Evolutionary conservation across 108 stramenopile species (phyloP).

Genomic region (Discostella stelligeroides): DNA sequence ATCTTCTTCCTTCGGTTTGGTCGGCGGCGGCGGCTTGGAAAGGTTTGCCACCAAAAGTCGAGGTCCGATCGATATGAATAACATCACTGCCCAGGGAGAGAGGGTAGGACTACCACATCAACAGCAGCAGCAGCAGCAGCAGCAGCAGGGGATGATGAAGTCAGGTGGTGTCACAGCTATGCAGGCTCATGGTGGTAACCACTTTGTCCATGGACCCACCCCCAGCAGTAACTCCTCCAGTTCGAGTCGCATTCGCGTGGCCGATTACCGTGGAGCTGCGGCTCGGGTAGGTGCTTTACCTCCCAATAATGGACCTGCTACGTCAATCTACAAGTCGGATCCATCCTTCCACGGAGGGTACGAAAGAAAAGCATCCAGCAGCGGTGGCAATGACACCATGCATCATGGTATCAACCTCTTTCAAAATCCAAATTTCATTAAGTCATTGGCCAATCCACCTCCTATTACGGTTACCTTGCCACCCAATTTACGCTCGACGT

Average conservation of each 20-base stretch:
- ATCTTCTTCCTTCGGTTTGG: background rate
- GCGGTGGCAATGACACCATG: too few relatives aligned
- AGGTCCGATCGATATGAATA: conserved; percentile 11
- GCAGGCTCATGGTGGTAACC: too few relatives aligned
- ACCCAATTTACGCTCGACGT: conserved; percentile 19
- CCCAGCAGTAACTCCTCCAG: conserved; percentile 4
- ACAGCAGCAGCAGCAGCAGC: background rate
- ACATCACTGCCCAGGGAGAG: conserved; percentile 24
- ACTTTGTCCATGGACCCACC: too few relatives aligned
- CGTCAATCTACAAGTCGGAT: conserved; percentile 8
- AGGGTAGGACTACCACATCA: conserved; percentile 18
- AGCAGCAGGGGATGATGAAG: background rate
- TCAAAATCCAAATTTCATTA: conserved; percentile 29
- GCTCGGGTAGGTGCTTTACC: conserved; percentile 38
- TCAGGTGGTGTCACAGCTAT: background rate
- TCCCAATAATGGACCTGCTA: conserved; percentile 6
- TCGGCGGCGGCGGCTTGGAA: conserved; percentile 3
- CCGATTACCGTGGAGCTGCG: conserved; percentile 31
- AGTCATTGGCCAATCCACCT: conserved; percentile 34
- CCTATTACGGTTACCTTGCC: conserved; percentile 32
- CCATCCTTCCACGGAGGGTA: conserved; percentile 7
- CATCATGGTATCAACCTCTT: too few relatives aligned
- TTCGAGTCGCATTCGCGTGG: conserved; percentile 14
- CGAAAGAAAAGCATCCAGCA: conserved; percentile 14
- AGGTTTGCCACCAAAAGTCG: conserved; percentile 7